These are phyloP conservation scores for Sporothrix luriei DNA, from an alignment of 2,329 filamentous ascomycete genomes.

Conservation along the genomic window DNA sequence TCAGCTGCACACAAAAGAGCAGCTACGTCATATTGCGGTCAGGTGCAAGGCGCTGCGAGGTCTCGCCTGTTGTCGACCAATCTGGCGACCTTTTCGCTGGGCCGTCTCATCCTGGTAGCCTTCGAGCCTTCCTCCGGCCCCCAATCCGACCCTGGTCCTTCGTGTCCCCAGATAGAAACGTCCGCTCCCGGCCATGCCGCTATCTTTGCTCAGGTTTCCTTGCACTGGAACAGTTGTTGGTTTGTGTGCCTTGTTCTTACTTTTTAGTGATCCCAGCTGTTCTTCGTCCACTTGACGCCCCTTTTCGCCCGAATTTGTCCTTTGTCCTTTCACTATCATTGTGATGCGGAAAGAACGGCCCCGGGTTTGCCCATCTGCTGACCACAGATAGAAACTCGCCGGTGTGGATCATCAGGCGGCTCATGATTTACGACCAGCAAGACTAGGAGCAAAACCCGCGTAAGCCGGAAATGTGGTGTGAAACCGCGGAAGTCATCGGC, in stretches of 20 bases:
- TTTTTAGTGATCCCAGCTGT: not conserved
- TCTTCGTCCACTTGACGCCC: not conserved
- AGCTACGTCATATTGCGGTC: slow-evolving; percentile 4
- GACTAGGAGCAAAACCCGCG: not conserved
- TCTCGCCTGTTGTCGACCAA: slow-evolving; percentile 5
- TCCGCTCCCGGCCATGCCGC: slow-evolving; percentile 7
- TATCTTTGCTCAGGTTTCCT: not conserved
- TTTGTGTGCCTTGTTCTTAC: not conserved
- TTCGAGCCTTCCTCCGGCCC: slow-evolving; percentile 23
- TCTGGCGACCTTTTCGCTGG: not conserved
- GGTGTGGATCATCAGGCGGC: not conserved
- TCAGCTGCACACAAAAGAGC: not conserved
- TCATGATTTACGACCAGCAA: not conserved
- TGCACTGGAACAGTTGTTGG: not conserved
- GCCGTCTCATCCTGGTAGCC: not conserved
- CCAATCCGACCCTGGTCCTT: slow-evolving; percentile 12
- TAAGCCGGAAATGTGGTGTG: slow-evolving; percentile 13
- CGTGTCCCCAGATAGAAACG: slow-evolving; percentile 25
- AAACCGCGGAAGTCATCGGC: not conserved
- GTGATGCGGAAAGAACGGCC: not conserved
- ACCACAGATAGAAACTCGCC: not conserved
- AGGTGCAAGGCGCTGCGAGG: not conserved
- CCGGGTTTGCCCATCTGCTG: not conserved
- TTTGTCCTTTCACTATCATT: not conserved
- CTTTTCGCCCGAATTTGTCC: not conserved